A percentile compares a stretch with the other conserved stretches of the same genome.
phyloP scores from a whole-genome alignment of 345 rosid genomes.

The Ailanthus altissimus region DNA sequence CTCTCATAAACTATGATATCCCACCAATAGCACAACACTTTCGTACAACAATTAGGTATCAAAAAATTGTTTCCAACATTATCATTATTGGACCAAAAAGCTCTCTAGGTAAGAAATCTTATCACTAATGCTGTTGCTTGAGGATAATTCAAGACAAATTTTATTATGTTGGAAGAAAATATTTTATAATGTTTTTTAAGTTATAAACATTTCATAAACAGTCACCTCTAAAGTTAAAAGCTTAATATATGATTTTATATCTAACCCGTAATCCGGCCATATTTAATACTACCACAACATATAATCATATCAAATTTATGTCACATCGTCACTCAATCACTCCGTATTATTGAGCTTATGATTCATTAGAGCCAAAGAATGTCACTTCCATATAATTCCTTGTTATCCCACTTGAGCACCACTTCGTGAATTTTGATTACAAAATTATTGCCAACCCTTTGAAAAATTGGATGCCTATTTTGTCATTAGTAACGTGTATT shows the following conservation, averaged over 20 bases:
- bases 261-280: neutral
- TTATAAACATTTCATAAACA: neutral
- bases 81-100: constrained; percentile 1
- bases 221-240: neutral
- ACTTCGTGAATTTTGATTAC: constrained; percentile 8
- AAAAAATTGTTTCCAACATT: neutral
- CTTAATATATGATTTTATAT: neutral
- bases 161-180: neutral
- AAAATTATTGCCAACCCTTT: constrained; percentile 21
- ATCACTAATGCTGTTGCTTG: neutral
- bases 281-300: neutral
- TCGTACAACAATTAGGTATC: neutral
- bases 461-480: neutral
- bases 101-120: constrained; percentile 17
- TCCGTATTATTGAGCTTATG: neutral
- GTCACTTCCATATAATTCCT: constrained; percentile 17
- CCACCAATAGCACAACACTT: neutral
- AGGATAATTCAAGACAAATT: constrained; percentile 12
- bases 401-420: neutral
- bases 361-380: constrained; percentile 28
- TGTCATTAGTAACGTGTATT: constrained; percentile 1
- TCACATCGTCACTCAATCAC: neutral
- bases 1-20: neutral
- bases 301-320: constrained; percentile 24
- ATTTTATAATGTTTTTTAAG: neutral